Base-by-base conservation (phyloP, 495 filamentous ascomycete species). In the Penicillium canescens region DNA sequence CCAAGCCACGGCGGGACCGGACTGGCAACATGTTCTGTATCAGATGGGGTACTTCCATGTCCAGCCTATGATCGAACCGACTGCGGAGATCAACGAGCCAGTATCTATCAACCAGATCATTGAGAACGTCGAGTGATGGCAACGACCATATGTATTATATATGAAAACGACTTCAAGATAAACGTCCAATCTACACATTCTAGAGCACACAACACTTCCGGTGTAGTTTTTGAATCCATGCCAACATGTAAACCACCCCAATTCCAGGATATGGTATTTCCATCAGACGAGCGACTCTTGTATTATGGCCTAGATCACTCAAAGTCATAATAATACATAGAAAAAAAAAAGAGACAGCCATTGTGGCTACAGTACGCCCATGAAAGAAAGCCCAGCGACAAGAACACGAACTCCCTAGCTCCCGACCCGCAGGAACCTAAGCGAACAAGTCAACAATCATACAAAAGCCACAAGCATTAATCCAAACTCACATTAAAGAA, bases 1-100 rank as follows among this genome's bases (percentile, higher is more conserved):
- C 1, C 75, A 90, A 60, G 72, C 67, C 35, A 93, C 92, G 1
- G 90, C 83, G 0, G 84, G 83, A 6, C 66, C 72, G 37, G 78
- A 73, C 6, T 94, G 91, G 90, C 73, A 76, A 56, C 69, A 79
- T 14, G 63, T 78, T 9, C 67, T 72, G 40, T 60, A 67, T 14
- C 66, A 64, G 43, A 57, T 59, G 34, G 74, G 75, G 6, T 57
- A 76, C 52, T 74, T 78, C 35, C 54, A 58, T 20, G 49, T 66
- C 1, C 59, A 60, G 18, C 59, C 64, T 14, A 21, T 46, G 6
- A 5, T 42, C 16, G 52, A 57, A 16, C 33, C 20, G 10, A 46
- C 23, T 23, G 28, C 9, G 12, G 51, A 21, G 21, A 41, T 13
- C 23, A 42, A 18, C 21, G 52, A 60, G 5, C 42, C 24, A 16